Evolutionary conservation across 805 yeast species (phyloP).

Genomic region (Teunomyces barrocoloradensis): DNA sequence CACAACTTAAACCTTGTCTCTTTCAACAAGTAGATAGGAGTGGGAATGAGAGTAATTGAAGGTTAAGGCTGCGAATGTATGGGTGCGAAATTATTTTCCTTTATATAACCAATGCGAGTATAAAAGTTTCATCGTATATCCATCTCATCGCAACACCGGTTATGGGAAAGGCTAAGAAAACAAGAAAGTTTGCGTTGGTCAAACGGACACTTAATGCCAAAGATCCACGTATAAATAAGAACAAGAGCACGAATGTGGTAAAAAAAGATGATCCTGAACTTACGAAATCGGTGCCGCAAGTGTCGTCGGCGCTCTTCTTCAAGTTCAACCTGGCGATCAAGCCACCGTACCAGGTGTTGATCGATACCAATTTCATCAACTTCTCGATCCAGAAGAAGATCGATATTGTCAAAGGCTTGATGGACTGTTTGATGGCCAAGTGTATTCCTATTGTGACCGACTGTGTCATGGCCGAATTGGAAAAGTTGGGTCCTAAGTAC

Average conservation of each 20-base stretch:
- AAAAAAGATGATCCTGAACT: slow-evolving; percentile 66
- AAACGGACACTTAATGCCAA: slow-evolving; percentile 77
- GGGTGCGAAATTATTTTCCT: too few relatives aligned
- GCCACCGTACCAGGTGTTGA: slow-evolving; percentile 96
- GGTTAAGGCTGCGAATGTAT: too few relatives aligned
- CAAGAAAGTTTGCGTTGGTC: slow-evolving; percentile 92
- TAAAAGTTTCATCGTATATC: neutral
- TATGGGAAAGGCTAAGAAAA: slow-evolving; percentile 97
- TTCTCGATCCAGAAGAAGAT: slow-evolving; percentile 94
- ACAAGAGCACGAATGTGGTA: slow-evolving; percentile 28
- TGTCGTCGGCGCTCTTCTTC: slow-evolving; percentile 91
- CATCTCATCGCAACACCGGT: slow-evolving; percentile 10
- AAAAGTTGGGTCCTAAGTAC: slow-evolving; percentile 91
- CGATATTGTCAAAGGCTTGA: slow-evolving; percentile 92
- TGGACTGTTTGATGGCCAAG: slow-evolving; percentile 93
- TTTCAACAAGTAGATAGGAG: too few relatives aligned
- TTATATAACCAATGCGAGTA: neutral
- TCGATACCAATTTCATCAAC: slow-evolving; percentile 96
- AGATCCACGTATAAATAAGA: slow-evolving; percentile 54
- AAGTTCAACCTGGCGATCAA: slow-evolving; percentile 90
- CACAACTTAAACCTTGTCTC: too few relatives aligned
- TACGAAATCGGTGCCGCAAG: slow-evolving; percentile 67
- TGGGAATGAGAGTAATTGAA: too few relatives aligned
- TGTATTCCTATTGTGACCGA: slow-evolving; percentile 95
- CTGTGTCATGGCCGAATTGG: slow-evolving; percentile 97